phyloP scores from a whole-genome alignment of 2,329 filamentous ascomycete genomes.

The Thelonectria blattea region DNA sequence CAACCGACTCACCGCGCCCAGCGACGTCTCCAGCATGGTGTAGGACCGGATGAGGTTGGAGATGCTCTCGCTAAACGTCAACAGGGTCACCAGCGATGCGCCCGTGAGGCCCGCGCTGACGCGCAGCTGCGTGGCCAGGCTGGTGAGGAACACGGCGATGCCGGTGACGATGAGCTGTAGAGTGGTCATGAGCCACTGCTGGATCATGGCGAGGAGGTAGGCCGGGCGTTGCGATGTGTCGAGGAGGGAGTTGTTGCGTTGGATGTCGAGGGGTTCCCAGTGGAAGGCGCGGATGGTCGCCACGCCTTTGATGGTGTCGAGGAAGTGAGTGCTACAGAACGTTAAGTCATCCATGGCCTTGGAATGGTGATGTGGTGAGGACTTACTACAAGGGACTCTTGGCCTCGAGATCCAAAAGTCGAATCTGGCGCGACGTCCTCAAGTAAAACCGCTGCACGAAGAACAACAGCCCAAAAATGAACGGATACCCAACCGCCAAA shows the following conservation, averaged over 20 bases:
- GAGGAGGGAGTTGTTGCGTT: constrained; percentile 49
- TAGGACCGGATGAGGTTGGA: constrained; percentile 32
- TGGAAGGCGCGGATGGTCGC: constrained; percentile 63
- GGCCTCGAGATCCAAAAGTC: constrained; percentile 66
- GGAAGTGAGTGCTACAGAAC: constrained; percentile 52
- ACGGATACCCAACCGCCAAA: constrained; percentile 56
- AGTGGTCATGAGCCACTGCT: constrained; percentile 61
- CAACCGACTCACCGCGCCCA: constrained; percentile 32
- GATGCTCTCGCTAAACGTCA: constrained; percentile 44
- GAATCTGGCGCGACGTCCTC: constrained; percentile 64
- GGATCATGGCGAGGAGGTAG: constrained; percentile 46
- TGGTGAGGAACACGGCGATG: constrained; percentile 53
- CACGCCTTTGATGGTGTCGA: constrained; percentile 61
- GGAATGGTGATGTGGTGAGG: too few relatives aligned
- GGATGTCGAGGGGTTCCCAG: constrained; percentile 46
- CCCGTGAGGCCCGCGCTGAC: constrained; percentile 45
- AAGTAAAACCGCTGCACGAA: constrained; percentile 63
- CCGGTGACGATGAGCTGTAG: constrained; percentile 56
- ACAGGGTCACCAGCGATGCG: constrained; percentile 47
- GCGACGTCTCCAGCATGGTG: constrained; percentile 32
- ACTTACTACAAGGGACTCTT: constrained; percentile 55
- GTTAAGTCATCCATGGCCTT: constrained; percentile 12
- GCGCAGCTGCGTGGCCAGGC: constrained; percentile 51
- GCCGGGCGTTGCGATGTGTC: constrained; percentile 58
- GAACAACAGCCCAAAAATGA: constrained; percentile 54